Conservation (phyloP, 1,284 basidiomycete genomes). For the Jaminaea rosea region DNA sequence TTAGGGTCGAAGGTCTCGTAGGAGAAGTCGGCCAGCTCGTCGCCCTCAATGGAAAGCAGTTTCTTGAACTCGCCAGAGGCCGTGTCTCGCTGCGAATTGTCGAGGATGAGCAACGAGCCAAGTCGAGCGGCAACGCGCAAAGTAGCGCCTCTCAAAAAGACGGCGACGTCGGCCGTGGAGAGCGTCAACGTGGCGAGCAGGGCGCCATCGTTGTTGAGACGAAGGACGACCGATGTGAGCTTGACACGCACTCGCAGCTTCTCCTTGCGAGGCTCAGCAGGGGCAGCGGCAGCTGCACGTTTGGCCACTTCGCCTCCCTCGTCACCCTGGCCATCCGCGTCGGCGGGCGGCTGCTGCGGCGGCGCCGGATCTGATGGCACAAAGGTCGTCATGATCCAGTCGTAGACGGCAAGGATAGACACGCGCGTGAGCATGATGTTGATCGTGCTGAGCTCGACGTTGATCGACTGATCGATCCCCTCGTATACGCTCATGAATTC, state of each 20-base stretch:
- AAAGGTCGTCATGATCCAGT: slow-evolving; percentile 80
- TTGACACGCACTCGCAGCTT: slow-evolving; percentile 78
- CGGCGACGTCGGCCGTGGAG: slow-evolving; percentile 79
- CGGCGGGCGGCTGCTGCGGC: neutral
- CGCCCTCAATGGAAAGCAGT: slow-evolving; percentile 85
- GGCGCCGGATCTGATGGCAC: slow-evolving; percentile 16
- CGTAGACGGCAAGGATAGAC: slow-evolving; percentile 82
- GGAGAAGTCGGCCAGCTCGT: slow-evolving; percentile 86
- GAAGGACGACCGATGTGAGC: slow-evolving; percentile 73
- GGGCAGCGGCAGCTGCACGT: slow-evolving; percentile 24
- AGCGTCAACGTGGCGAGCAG: slow-evolving; percentile 78
- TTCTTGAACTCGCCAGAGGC: slow-evolving; percentile 65
- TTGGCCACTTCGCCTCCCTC: slow-evolving; percentile 17
- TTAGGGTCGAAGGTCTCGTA: slow-evolving; percentile 79
- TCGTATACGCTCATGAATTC: slow-evolving; percentile 76
- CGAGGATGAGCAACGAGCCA: slow-evolving; percentile 74
- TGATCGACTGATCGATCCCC: slow-evolving; percentile 78
- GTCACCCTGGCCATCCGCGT: neutral
- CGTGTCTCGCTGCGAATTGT: slow-evolving; percentile 58
- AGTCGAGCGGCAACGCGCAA: slow-evolving; percentile 74
- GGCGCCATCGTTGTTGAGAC: slow-evolving; percentile 67
- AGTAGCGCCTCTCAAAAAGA: slow-evolving; percentile 66
- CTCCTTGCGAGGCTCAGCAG: slow-evolving; percentile 44
- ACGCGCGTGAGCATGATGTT: slow-evolving; percentile 82
- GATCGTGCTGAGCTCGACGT: slow-evolving; percentile 84